phyloP scores from a whole-genome alignment of 2,329 filamentous ascomycete species.

The Pestalotiopsis fici region DNA sequence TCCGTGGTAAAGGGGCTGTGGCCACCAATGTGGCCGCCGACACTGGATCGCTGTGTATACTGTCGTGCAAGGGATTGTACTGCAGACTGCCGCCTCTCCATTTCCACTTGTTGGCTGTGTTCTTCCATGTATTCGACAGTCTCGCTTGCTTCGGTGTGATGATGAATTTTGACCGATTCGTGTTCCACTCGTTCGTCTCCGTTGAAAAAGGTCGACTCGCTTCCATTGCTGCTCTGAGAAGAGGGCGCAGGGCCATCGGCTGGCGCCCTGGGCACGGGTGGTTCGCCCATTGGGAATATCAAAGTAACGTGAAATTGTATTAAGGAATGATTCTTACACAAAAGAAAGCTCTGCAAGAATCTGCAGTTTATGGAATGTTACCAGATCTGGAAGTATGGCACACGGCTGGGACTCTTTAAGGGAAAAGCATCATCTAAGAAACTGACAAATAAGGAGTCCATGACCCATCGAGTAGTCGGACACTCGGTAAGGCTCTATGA shows the following conservation, averaged over 20 bases:
- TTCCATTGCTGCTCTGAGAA: neutral
- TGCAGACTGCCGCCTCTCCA: neutral
- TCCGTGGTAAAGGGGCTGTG: neutral
- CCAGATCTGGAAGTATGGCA: neutral
- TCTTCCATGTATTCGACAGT: neutral
- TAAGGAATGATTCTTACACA: neutral
- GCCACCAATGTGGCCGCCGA: neutral
- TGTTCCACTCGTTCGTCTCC: neutral
- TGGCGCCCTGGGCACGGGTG: neutral
- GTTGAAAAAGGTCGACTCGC: neutral
- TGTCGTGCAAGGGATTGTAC: conserved; percentile 1
- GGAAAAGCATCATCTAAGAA: neutral
- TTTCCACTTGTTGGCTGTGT: neutral
- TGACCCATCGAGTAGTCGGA: neutral
- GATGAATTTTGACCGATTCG: neutral
- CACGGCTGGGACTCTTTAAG: neutral
- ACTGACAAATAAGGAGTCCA: neutral
- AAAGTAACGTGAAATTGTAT: neutral
- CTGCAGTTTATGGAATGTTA: neutral
- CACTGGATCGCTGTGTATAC: neutral
- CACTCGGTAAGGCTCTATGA: neutral
- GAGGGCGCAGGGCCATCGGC: neutral
- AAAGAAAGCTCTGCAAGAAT: neutral
- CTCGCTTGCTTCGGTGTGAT: neutral
- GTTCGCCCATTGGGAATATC: neutral